phyloP scores from a whole-genome alignment of 1,139 yeast species.

The Saccharomycopsis phalli region DNA sequence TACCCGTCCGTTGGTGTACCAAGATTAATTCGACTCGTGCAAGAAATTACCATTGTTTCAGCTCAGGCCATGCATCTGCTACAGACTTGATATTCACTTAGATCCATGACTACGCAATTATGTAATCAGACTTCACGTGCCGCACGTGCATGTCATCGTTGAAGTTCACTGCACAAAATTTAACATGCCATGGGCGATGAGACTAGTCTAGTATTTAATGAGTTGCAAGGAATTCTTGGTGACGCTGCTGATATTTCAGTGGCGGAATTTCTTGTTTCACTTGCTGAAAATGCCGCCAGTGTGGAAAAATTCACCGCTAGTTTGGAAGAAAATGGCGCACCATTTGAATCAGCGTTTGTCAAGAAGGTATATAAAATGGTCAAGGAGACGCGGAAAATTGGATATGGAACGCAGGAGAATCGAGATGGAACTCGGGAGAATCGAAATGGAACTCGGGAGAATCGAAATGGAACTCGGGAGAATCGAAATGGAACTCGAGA shows the following conservation, averaged over 20 bases:
- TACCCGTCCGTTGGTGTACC: too few relatives aligned
- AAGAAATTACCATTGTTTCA: too few relatives aligned
- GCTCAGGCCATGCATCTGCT: too few relatives aligned
- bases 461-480: not conserved
- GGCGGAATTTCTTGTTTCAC: constrained; percentile 47
- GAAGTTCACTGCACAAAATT: too few relatives aligned
- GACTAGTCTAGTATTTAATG: constrained; percentile 8
- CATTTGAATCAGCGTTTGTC: constrained; percentile 41
- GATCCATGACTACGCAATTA: too few relatives aligned
- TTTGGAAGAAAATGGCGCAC: constrained; percentile 54
- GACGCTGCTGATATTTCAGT: constrained; percentile 38
- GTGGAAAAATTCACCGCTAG: constrained; percentile 34
- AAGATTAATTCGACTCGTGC: too few relatives aligned
- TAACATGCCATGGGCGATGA: not conserved
- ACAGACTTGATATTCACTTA: too few relatives aligned
- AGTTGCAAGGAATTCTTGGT: constrained; percentile 14
- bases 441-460: not conserved
- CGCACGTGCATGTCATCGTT: too few relatives aligned
- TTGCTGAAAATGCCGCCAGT: constrained; percentile 34
- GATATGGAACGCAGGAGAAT: not conserved
- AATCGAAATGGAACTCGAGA: not conserved
- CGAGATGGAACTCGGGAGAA: not conserved
- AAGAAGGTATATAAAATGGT: constrained; percentile 25
- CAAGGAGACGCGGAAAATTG: not conserved
- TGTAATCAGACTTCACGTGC: too few relatives aligned